Evolutionary conservation across 2,329 filamentous ascomycete species (phyloP).

Genomic region (Phoma herbarum): DNA sequence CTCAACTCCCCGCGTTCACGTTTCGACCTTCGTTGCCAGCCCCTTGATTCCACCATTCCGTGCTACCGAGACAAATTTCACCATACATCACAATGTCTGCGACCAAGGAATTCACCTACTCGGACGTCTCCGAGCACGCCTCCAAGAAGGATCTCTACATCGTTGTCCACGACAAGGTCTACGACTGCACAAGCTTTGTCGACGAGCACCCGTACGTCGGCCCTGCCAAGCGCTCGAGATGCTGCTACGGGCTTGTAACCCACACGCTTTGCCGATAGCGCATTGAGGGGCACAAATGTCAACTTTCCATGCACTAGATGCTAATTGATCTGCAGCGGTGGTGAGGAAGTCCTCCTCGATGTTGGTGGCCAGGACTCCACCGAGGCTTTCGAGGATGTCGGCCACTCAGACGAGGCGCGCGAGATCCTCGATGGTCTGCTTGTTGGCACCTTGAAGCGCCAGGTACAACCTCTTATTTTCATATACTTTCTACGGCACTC

Average conservation of each 20-base stretch:
- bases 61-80: slow-evolving; percentile 7
- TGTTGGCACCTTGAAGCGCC: slow-evolving; percentile 50
- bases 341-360: slow-evolving; percentile 97
- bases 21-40: slow-evolving; percentile 4
- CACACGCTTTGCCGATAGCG: not conserved
- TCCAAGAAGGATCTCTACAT: slow-evolving; percentile 90
- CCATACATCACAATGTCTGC: slow-evolving; percentile 42
- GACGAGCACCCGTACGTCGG: slow-evolving; percentile 89
- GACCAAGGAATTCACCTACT: slow-evolving; percentile 53
- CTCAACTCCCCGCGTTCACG: slow-evolving; percentile 7
- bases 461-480: slow-evolving; percentile 36
- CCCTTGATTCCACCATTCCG: slow-evolving; percentile 6
- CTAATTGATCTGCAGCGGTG: slow-evolving; percentile 70
- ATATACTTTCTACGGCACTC: not conserved
- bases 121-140: slow-evolving; percentile 52
- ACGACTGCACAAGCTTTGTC: slow-evolving; percentile 86
- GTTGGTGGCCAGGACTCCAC: slow-evolving; percentile 95
- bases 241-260: not conserved
- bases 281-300: not conserved
- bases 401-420: slow-evolving; percentile 97
- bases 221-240: slow-evolving; percentile 1
- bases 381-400: slow-evolving; percentile 98
- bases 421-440: slow-evolving; percentile 76
- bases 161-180: slow-evolving; percentile 96
- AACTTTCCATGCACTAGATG: not conserved